Conservation (phyloP, 2,329 filamentous ascomycete species). For the Stachybotrys chlorohalonatus region DNA sequence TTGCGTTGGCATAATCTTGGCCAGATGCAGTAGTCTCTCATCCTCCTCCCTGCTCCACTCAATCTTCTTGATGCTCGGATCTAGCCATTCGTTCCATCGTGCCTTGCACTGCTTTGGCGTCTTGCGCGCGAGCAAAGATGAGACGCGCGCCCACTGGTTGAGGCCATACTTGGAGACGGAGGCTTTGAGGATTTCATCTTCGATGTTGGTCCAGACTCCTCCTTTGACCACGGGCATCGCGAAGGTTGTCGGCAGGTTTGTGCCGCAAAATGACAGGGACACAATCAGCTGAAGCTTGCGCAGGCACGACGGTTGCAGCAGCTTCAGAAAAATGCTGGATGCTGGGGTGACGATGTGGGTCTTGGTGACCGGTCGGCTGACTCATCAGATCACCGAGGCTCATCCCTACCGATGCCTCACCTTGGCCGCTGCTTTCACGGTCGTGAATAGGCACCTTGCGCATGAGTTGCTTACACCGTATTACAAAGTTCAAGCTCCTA, state of each 20-base stretch:
- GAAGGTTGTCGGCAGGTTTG: not conserved
- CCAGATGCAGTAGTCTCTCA: constrained; percentile 90
- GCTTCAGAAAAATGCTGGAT: not conserved
- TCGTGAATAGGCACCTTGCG: not conserved
- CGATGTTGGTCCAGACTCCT: constrained; percentile 67
- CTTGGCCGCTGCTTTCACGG: not conserved
- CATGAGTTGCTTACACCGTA: too few relatives aligned
- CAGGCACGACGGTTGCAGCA: not conserved
- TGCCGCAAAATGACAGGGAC: not conserved
- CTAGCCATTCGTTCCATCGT: constrained; percentile 96
- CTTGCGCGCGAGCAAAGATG: constrained; percentile 91
- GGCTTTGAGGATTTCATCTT: constrained; percentile 96
- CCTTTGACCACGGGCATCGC: constrained; percentile 65
- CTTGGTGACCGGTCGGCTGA: not conserved
- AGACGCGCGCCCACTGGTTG: constrained; percentile 97
- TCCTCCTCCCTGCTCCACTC: constrained; percentile 99
- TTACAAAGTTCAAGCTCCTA: too few relatives aligned
- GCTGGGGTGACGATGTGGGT: not conserved
- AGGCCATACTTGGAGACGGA: constrained; percentile 90
- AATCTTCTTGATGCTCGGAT: constrained; percentile 95
- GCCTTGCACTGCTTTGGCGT: constrained; percentile 99
- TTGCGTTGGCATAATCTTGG: constrained; percentile 98
- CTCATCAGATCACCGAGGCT: not conserved
- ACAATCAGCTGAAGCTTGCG: too few relatives aligned
- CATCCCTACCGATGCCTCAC: not conserved